Evolutionary conservation across 495 filamentous ascomycete genomes (phyloP), one percentile per base, ranked within the genome.

Genomic region (Articulospora tetracladia): DNA sequence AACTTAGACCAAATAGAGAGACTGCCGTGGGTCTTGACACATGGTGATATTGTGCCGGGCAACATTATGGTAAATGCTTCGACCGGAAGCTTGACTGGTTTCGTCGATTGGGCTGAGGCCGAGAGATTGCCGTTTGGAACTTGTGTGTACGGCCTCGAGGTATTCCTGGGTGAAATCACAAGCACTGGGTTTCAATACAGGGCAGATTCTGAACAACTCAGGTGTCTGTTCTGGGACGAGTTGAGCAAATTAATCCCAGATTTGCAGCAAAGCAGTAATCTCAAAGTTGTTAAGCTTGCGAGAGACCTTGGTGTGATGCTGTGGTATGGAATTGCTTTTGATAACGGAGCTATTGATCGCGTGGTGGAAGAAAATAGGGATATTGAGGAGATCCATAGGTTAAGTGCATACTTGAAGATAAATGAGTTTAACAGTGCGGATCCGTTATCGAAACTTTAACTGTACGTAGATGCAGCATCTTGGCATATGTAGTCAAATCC

Each of bases 21-120:
- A 3, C 63, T 80, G 1, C 79, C 80, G 0, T 75, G 77, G 76
- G 76, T 78, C 3, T 65, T 86, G 4, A 84, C 76, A 4, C 82
- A 86, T 60, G 83, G 83, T 3, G 84, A 87, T 66, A 66, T 86
- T 19, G 60, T 79, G 0, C 69, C 79, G 1, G 68, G 69, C 12
- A 87, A 86, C 60, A 77, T 87, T 49, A 75, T 85, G 63, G 75
- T 86, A 4, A 66, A 73, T 20, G n/a, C 57, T 1, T 24, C 58
- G 0, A 53, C 63, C 3, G 71, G 72, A 17, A 47, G 44, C 19
- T 57, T 86, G 2, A 65, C 61, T 0, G 84, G 84, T 0, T 56
- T 86, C 4, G 69, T 87, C 6, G 83, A 85, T 61, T 89, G 84
- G 83, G 80, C 81, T 0, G 83, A 86, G 61, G 79, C 78, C 0